These are phyloP conservation scores for Odonthalia washingtoniensis DNA, from an alignment of 31 red algal species.

Conservation along the genomic window DNA sequence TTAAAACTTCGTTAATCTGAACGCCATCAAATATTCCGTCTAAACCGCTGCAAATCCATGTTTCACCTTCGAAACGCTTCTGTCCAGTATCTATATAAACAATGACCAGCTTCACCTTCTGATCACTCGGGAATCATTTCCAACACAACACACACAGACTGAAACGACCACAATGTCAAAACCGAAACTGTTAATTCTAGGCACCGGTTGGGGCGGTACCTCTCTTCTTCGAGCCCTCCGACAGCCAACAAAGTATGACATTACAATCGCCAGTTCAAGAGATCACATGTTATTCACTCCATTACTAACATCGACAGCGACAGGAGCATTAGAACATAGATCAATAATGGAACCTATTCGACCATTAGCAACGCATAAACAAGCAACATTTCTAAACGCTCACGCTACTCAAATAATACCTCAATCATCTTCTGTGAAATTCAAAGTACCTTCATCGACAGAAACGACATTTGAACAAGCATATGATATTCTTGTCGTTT, in stretches of 20 bases:
- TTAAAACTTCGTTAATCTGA: too few relatives aligned
- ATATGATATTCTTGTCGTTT: background rate
- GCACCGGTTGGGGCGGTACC: background rate
- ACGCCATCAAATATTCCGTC: too few relatives aligned
- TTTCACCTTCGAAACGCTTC: too few relatives aligned
- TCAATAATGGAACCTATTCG: background rate
- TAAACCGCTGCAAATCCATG: too few relatives aligned
- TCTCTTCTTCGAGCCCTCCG: background rate
- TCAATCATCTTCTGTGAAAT: background rate
- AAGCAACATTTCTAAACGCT: background rate
- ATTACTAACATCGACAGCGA: background rate
- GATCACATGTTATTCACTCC: slow-evolving; percentile 3
- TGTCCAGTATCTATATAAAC: too few relatives aligned
- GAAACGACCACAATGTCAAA: background rate
- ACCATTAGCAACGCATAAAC: background rate
- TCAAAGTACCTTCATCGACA: background rate
- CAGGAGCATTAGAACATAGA: background rate
- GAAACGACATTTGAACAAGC: background rate
- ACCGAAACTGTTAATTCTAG: background rate
- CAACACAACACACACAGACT: too few relatives aligned
- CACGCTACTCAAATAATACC: background rate
- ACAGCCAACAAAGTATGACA: background rate
- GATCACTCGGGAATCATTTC: too few relatives aligned
- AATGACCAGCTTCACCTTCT: too few relatives aligned
- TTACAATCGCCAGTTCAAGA: background rate